These are phyloP conservation scores for Mollisiaceae sp. DNA, from an alignment of 2,329 filamentous ascomycete species.

Conservation along the genomic window DNA sequence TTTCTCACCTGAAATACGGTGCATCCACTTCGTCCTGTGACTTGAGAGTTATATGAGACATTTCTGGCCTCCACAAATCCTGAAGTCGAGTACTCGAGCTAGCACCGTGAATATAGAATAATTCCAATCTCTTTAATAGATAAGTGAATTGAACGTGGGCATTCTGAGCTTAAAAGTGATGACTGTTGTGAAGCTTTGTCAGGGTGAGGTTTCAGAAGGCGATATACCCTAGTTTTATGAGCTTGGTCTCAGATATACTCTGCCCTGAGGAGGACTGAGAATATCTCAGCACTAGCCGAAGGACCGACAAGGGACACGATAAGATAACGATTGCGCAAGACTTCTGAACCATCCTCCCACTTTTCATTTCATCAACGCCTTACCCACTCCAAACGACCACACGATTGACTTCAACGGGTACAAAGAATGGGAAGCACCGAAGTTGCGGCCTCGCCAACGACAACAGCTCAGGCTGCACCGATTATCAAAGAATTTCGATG, in stretches of 20 bases:
- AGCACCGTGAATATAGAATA: no score
- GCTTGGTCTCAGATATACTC: background rate
- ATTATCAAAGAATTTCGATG: slow-evolving; percentile 45
- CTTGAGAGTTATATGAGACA: no score
- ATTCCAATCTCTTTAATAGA: no score
- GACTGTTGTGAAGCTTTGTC: no score
- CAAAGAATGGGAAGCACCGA: slow-evolving; percentile 13
- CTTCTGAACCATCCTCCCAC: slow-evolving; percentile 9
- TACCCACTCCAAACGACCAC: background rate
- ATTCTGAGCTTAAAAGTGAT: no score
- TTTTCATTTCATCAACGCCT: slow-evolving; percentile 8
- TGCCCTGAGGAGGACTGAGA: background rate
- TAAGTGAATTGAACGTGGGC: no score
- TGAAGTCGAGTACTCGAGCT: no score
- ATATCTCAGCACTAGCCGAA: slow-evolving; percentile 1
- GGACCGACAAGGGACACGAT: background rate
- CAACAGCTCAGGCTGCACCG: background rate
- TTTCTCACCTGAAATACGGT: no score
- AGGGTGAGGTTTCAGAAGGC: no score
- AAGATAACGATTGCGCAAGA: slow-evolving; percentile 7
- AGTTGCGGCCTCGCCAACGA: slow-evolving; percentile 8
- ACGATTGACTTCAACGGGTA: background rate
- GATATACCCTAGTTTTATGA: background rate
- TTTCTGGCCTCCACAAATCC: no score
- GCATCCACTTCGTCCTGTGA: no score